These are phyloP conservation scores for Ustilago tritici DNA, from an alignment of 1,284 basidiomycete species.

Conservation along the genomic window DNA sequence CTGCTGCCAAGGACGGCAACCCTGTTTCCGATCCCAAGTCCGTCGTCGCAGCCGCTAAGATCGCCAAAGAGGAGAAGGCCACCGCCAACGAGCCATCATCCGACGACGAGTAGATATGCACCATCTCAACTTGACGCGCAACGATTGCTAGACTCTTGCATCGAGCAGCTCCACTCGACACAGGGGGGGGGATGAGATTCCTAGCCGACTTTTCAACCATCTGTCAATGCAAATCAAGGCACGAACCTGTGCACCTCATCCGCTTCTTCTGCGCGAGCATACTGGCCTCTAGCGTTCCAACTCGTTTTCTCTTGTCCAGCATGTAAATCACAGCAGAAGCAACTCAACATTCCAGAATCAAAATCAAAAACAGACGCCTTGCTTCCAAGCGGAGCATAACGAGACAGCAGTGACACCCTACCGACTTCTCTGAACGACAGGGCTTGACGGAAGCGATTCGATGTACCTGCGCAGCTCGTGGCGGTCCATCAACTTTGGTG, in stretches of 20 bases:
- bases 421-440: not conserved
- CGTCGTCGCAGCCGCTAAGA: slow-evolving; percentile 44
- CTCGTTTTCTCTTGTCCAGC: not conserved
- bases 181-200: too few species aligned
- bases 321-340: slow-evolving; percentile 12
- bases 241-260: not conserved
- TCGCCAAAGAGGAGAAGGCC: slow-evolving; percentile 47
- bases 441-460: not conserved
- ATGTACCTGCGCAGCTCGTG: slow-evolving; percentile 24
- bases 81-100: slow-evolving; percentile 8
- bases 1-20: slow-evolving; percentile 54
- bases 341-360: slow-evolving; percentile 18
- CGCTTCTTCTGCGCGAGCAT: not conserved
- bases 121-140: not conserved
- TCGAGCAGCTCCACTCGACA: too few species aligned
- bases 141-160: not conserved
- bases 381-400: not conserved
- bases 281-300: not conserved
- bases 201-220: not conserved
- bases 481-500: slow-evolving; percentile 23
- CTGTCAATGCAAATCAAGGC: not conserved
- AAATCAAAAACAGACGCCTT: not conserved
- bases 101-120: slow-evolving; percentile 18
- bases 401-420: not conserved
- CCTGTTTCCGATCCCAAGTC: slow-evolving; percentile 46